phyloP scores from a whole-genome alignment of 1,284 basidiomycete genomes.

The Trichosporon asahii region DNA sequence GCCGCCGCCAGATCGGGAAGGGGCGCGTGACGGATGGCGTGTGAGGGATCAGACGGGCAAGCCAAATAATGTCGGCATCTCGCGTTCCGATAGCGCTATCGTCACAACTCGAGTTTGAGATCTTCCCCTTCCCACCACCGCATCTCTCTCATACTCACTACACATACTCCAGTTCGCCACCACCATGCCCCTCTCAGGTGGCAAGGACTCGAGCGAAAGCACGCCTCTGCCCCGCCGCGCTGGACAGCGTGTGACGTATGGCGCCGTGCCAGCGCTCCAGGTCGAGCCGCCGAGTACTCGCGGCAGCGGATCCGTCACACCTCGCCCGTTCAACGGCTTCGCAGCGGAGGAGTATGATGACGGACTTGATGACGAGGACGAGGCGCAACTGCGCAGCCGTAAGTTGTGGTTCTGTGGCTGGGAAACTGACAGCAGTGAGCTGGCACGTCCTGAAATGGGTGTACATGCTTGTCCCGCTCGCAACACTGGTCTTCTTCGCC shows the following conservation, averaged over 20 bases:
- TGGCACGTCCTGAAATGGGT: constrained; percentile 44
- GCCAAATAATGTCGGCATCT: constrained; percentile 5
- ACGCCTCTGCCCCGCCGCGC: not conserved
- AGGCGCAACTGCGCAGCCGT: constrained; percentile 13
- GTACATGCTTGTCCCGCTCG: constrained; percentile 46
- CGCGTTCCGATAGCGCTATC: not conserved
- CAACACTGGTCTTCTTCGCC: constrained; percentile 39
- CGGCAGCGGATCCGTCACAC: not conserved
- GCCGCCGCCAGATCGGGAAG: not conserved
- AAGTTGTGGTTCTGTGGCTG: not conserved
- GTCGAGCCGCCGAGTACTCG: constrained; percentile 12
- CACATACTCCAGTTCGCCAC: not conserved
- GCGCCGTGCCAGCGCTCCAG: constrained; percentile 15
- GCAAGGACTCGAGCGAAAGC: not conserved
- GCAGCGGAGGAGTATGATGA: constrained; percentile 9
- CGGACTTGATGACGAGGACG: constrained; percentile 7
- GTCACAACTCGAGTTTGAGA: not conserved
- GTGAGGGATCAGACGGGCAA: not conserved
- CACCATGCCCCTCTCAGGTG: not conserved
- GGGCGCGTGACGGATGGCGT: not conserved
- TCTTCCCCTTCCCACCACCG: not conserved
- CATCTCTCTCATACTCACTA: not conserved
- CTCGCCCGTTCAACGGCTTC: not conserved
- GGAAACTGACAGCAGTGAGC: constrained; percentile 30
- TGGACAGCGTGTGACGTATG: constrained; percentile 13